A percentile compares a stretch with the other conserved stretches of the same genome.
phyloP scores from a whole-genome alignment of 1,284 basidiomycete genomes.

The Tylopilus microsporus region DNA sequence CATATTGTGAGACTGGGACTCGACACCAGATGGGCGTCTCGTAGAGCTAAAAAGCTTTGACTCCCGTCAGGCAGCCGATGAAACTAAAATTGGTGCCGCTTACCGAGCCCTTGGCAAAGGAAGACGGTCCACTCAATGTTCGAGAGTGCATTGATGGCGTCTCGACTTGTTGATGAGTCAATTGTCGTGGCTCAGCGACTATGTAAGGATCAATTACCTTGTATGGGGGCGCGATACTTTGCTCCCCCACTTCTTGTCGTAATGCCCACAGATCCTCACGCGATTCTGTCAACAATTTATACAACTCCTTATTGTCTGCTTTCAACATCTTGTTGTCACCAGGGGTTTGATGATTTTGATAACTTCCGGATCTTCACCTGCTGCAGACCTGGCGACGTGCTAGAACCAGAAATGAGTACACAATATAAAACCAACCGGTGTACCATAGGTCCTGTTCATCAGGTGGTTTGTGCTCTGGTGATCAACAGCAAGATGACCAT shows the following conservation, averaged over 20 bases:
- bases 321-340: slow-evolving; percentile 75
- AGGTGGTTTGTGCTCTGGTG: slow-evolving; percentile 67
- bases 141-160: slow-evolving; percentile 41
- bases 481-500: slow-evolving; percentile 66
- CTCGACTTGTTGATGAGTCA: slow-evolving; percentile 29
- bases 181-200: neutral
- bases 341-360: slow-evolving; percentile 72
- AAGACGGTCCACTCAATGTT: slow-evolving; percentile 39
- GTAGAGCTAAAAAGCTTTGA: slow-evolving; percentile 22
- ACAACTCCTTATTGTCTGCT: slow-evolving; percentile 75
- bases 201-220: slow-evolving; percentile 32
- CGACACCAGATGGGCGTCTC: slow-evolving; percentile 33
- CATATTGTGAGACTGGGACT: slow-evolving; percentile 31
- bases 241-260: slow-evolving; percentile 72
- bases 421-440: neutral
- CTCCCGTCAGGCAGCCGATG: slow-evolving; percentile 10
- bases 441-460: slow-evolving; percentile 31
- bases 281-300: slow-evolving; percentile 64
- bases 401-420: slow-evolving; percentile 24
- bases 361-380: slow-evolving; percentile 53
- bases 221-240: slow-evolving; percentile 45
- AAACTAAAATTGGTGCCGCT: slow-evolving; percentile 14
- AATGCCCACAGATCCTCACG: slow-evolving; percentile 71
- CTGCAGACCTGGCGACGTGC: slow-evolving; percentile 42
- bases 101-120: slow-evolving; percentile 36